Base-by-base conservation (phyloP, 441 rosid species). In the Aleurites moluccanus region DNA sequence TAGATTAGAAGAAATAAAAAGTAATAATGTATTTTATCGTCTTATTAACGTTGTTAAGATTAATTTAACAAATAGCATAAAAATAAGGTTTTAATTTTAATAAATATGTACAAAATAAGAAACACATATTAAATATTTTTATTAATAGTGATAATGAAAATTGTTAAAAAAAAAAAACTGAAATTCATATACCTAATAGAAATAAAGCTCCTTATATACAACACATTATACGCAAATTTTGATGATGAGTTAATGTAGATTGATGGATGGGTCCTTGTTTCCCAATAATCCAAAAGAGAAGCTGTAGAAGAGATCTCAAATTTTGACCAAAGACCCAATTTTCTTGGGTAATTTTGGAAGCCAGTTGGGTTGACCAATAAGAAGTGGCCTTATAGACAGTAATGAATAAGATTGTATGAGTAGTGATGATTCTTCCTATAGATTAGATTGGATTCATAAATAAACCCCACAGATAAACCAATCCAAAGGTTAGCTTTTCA, bases 401-500 rank as follows among this genome's bases (percentile, higher is more conserved):
- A 77, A 44, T 56, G 78, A 79, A 38, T 27, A 67, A 15, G 79
- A 49, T 75, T 76, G 8, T 8, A 38, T 6, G 8, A 38, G 9
- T 38, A 5, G 40, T 30, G 7, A 38, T 69, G 77, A 42, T 40
- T 64, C 71, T 69, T 25, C 25, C 11, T 62, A 65, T 64, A 10
- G n/a, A 35, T 64, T 55, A 45, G 60, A 55, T n/a, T n/a, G 13
- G 6, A 45, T 45, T 45, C 50, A 11, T 45, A 2, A 0, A 67
- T 35, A 59, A 76, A 72, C 80, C 83, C 84, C 86, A 78, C 80
- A 70, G 28, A 27, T 79, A 68, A 60, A 27, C 18, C n/a, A 20
- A 3, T 81, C 74, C 80, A 80, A 83, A 81, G 73, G 9, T 23
- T 25, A 78, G 76, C 83, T 80, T 83, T 82, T 68, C 23, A 69